A percentile compares a stretch with the other conserved stretches of the same genome.
Evolutionary conservation across 495 filamentous ascomycete species (phyloP).

Genomic region (Neurospora sp.): DNA sequence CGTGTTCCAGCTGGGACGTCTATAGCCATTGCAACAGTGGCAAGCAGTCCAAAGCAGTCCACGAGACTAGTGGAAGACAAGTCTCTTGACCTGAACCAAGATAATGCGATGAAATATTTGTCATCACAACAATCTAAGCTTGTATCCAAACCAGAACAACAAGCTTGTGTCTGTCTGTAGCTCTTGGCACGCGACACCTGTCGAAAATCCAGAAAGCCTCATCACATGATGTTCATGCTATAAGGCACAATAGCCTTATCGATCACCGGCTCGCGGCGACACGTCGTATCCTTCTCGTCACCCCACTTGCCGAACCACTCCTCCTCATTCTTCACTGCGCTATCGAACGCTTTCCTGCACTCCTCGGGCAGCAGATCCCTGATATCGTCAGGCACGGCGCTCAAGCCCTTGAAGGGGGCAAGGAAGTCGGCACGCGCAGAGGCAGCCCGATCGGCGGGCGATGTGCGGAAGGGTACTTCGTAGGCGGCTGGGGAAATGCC

Average conservation of each 20-base stretch:
- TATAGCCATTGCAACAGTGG: background rate
- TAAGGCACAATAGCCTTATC: constrained; percentile 48
- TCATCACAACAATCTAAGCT: background rate
- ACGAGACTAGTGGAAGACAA: background rate
- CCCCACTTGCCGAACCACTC: constrained; percentile 67
- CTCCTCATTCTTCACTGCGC: constrained; percentile 48
- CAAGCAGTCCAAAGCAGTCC: too few species aligned
- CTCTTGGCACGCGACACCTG: background rate
- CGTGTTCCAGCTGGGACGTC: background rate
- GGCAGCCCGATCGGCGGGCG: constrained; percentile 12
- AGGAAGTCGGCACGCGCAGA: constrained; percentile 24
- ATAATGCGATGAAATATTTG: background rate
- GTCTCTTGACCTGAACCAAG: too few species aligned
- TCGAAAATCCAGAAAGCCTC: background rate
- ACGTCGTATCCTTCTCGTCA: constrained; percentile 43
- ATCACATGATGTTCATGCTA: constrained; percentile 12
- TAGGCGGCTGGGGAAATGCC: constrained; percentile 34
- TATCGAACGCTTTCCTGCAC: constrained; percentile 57
- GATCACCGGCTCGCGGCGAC: constrained; percentile 35
- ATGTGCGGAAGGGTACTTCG: constrained; percentile 32
- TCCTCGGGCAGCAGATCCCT: constrained; percentile 59
- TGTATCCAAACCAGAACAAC: background rate
- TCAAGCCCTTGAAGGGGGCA: constrained; percentile 55
- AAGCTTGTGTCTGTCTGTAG: background rate
- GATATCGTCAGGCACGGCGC: constrained; percentile 55